Conservation (phyloP, 306 rosid species). For the Cucurbita argyrosperma region DNA sequence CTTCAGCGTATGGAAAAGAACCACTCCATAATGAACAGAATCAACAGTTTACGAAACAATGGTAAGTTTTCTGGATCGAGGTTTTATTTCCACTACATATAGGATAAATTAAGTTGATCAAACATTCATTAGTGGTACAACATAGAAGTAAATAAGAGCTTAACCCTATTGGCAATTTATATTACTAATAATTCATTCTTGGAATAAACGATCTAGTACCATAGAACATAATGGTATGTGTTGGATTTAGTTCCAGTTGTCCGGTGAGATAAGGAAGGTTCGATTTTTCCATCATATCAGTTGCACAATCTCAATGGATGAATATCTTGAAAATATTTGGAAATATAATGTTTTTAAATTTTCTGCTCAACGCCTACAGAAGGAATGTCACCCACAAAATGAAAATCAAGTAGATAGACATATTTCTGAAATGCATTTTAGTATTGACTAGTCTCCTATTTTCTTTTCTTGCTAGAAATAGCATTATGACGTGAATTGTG, state of each 20-base stretch:
- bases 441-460: neutral
- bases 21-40: slow-evolving; percentile 33
- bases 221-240: neutral
- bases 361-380: neutral
- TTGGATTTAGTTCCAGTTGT: neutral
- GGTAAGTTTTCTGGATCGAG: slow-evolving; percentile 29
- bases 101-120: neutral
- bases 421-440: neutral
- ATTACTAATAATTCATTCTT: neutral
- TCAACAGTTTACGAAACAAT: slow-evolving; percentile 36
- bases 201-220: neutral
- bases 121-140: neutral
- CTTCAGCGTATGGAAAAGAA: slow-evolving; percentile 64
- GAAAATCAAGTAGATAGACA: neutral
- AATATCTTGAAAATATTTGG: neutral
- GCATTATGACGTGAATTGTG: slow-evolving; percentile 5
- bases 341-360: neutral
- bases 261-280: neutral
- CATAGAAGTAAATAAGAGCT: neutral
- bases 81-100: neutral
- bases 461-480: neutral
- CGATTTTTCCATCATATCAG: neutral
- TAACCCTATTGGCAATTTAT: neutral
- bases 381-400: neutral
- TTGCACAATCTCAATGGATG: neutral